A percentile compares a stretch with the other conserved stretches of the same genome.
Evolutionary conservation across 139 green algal genomes (phyloP).

Genomic region (Closterium sp.): DNA sequence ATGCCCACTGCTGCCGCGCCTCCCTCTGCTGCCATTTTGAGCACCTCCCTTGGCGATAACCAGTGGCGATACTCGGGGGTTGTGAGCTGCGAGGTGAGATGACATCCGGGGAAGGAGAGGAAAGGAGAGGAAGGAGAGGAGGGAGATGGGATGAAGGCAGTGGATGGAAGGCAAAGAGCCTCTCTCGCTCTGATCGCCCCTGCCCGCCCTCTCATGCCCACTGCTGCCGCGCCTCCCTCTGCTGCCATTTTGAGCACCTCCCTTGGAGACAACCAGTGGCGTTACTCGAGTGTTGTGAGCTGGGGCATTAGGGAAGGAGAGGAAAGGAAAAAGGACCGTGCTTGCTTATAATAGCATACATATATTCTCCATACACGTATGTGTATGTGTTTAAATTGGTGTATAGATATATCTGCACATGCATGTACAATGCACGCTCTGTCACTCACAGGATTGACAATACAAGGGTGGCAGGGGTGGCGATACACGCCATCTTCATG

Average conservation of each 20-base stretch:
- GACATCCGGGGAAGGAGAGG: neutral
- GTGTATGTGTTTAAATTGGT: too few relatives aligned
- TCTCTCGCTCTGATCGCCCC: too few relatives aligned
- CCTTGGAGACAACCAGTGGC: conserved; percentile 25
- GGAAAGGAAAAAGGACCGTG: too few relatives aligned
- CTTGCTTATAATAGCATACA: too few relatives aligned
- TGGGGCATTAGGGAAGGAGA: neutral
- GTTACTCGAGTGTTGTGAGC: conserved; percentile 37
- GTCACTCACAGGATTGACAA: too few relatives aligned
- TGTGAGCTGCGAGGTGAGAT: neutral
- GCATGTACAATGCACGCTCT: too few relatives aligned
- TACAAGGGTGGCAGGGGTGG: too few relatives aligned
- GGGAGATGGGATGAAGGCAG: neutral
- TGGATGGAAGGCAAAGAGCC: too few relatives aligned
- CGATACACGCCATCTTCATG: too few relatives aligned
- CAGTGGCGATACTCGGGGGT: conserved; percentile 50
- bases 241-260: conserved; percentile 35
- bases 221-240: conserved; percentile 21
- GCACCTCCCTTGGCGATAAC: conserved; percentile 13
- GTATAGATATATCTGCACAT: too few relatives aligned
- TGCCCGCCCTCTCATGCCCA: conserved; percentile 3
- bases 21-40: conserved; percentile 37
- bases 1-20: conserved; percentile 22
- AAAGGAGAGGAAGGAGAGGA: neutral
- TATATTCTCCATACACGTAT: too few relatives aligned